Evolutionary conservation across 228 moss, liverwort and hornwort species (phyloP).

Genomic region (Sphagnum magellanicum): DNA sequence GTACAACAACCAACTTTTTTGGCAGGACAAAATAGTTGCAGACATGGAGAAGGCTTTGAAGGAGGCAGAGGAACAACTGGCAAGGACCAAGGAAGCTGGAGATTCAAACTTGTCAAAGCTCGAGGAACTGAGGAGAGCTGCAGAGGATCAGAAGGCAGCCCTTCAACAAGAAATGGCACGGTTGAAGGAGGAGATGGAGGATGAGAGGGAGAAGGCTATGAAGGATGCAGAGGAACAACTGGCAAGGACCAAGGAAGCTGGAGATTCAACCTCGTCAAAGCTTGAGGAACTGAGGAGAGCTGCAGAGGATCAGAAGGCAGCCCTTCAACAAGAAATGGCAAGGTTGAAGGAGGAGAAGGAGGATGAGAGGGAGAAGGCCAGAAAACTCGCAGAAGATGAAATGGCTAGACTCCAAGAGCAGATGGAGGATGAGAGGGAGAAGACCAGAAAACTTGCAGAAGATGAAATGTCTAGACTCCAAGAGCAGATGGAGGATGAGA

Average conservation of each 20-base stretch:
- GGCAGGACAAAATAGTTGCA: slow-evolving; percentile 16
- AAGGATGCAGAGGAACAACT: slow-evolving; percentile 6
- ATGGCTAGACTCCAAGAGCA: slow-evolving; percentile 3
- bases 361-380: background rate
- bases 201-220: slow-evolving; percentile 2
- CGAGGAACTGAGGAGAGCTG: slow-evolving; percentile 5
- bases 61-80: slow-evolving; percentile 3
- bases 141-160: slow-evolving; percentile 2
- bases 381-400: background rate
- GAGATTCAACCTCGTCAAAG: background rate
- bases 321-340: slow-evolving; percentile 1
- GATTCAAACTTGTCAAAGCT: background rate
- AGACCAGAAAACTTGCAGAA: background rate
- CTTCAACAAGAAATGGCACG: background rate
- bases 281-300: slow-evolving; percentile 1
- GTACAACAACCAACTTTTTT: background rate
- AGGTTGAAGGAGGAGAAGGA: slow-evolving; percentile 3
- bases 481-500: background rate
- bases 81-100: slow-evolving; percentile 1
- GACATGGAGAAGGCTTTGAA: slow-evolving; percentile 14
- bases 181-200: slow-evolving; percentile 2
- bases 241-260: background rate
- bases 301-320: background rate
- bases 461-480: slow-evolving; percentile 10
- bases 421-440: slow-evolving; percentile 2